Evolutionary conservation across 2,329 filamentous ascomycete species (phyloP).

Genomic region (Shiraia sp.): DNA sequence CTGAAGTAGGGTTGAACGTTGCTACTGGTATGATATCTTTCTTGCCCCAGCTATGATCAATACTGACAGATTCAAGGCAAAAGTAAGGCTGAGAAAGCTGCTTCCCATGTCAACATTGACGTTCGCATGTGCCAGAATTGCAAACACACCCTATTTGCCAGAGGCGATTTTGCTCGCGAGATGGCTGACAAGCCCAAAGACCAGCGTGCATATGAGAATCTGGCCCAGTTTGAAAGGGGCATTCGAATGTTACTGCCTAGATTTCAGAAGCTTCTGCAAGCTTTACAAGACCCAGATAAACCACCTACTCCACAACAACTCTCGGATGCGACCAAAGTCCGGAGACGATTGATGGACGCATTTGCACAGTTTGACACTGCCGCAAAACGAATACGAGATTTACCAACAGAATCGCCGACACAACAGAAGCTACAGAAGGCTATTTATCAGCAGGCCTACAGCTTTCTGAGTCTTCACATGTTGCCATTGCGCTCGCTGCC

Average conservation of each 20-base stretch:
- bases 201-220: conserved; percentile 78
- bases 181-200: conserved; percentile 70
- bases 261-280: conserved; percentile 76
- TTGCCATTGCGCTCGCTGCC: conserved; percentile 69
- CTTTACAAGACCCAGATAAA: conserved; percentile 72
- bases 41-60: neutral
- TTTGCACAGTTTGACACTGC: conserved; percentile 87
- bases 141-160: conserved; percentile 70
- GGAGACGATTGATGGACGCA: conserved; percentile 85
- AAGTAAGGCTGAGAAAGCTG: conserved; percentile 46
- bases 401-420: conserved; percentile 71
- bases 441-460: conserved; percentile 79
- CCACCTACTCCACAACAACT: conserved; percentile 72
- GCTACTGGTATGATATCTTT: conserved; percentile 57
- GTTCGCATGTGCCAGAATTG: conserved; percentile 93
- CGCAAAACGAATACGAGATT: conserved; percentile 77
- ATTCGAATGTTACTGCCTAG: conserved; percentile 80
- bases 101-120: conserved; percentile 70
- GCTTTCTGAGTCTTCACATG: conserved; percentile 89
- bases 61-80: conserved; percentile 23
- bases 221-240: conserved; percentile 84
- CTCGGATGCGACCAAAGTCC: conserved; percentile 82
- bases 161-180: conserved; percentile 76
- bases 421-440: conserved; percentile 78
- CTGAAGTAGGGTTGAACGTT: conserved; percentile 79